A percentile compares a stretch with the other conserved stretches of the same genome.
Conservation (phyloP, 139 green algal species). For the Micromonas commoda region DNA sequence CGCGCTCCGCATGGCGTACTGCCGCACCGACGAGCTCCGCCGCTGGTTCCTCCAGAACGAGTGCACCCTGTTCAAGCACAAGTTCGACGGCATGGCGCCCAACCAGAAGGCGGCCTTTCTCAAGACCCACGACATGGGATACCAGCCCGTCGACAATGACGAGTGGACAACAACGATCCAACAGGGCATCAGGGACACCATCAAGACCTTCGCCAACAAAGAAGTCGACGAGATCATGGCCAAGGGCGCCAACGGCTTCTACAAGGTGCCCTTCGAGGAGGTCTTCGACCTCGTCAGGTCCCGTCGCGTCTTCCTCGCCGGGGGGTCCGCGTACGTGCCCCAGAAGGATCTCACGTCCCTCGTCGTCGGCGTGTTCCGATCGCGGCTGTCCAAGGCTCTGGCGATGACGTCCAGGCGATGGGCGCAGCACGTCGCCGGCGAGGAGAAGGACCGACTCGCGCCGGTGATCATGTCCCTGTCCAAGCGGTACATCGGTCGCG, state of each 20-base stretch:
- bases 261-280: conserved; percentile 67
- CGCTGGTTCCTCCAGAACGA: conserved; percentile 85
- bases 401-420: conserved; percentile 54
- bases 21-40: conserved; percentile 76
- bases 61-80: conserved; percentile 63
- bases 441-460: conserved; percentile 63
- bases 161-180: background rate
- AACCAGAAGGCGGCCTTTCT: conserved; percentile 55
- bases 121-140: conserved; percentile 40
- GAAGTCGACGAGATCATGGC: background rate
- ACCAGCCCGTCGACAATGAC: background rate
- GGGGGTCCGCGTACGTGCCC: conserved; percentile 70
- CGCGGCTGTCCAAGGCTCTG: conserved; percentile 50
- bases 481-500: conserved; percentile 53
- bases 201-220: background rate
- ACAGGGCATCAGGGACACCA: background rate
- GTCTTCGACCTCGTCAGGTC: conserved; percentile 79
- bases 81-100: conserved; percentile 39
- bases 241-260: conserved; percentile 1
- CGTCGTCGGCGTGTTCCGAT: conserved; percentile 55
- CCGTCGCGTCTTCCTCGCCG: conserved; percentile 59
- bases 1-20: conserved; percentile 89
- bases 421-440: conserved; percentile 49
- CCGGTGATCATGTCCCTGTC: conserved; percentile 73
- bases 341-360: conserved; percentile 58